Evolutionary conservation across 169 alveolate genomes (phyloP), one percentile per base, ranked within the genome.

Genomic region (Eimeria acervulina): DNA sequence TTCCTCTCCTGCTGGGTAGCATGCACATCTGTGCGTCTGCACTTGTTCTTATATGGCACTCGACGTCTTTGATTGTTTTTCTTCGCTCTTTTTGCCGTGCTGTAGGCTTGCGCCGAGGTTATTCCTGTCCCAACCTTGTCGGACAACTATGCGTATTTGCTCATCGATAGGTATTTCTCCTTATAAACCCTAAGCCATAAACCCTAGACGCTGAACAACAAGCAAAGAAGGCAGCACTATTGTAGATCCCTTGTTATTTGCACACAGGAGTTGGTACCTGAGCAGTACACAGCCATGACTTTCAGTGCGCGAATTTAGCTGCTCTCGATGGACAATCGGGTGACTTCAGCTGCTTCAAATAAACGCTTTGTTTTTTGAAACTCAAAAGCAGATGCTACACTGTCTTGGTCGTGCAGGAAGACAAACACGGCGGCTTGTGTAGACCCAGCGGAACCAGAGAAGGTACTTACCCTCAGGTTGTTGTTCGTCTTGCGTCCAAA

Each of bases 381-480:
- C n/a, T n/a, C n/a, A n/a, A n/a, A n/a, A n/a, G n/a, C n/a, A n/a
- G n/a, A n/a, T n/a, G n/a, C n/a, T n/a, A n/a, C n/a, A n/a, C 66
- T 55, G 26, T 23, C 7, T 19, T 78, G 59, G 28, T 26, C 4
- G 8, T 51, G 31, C 81, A 90, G 95, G 38, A 80, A 44, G 81
- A 97, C 98, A 63, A 94, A 93, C 44, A 90, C 96, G 76, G 99
- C 98, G 7, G 97, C 97, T 59, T 97, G 97, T 52, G 97, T 98
- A 15, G 99, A 98, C 92, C 98, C 98, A 7, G 97, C 97, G 5
- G 98, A 98, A 87, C 97, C 97, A 42, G 97, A 92, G 44, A 96
- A 95, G 94, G 97, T 97, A n/a, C 23, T 36, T 13, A 33, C 55
- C 40, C 76, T 33, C 40, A 19, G n/a, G 55, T 47, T 72, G 15